Evolutionary conservation across 805 yeast species (phyloP), one percentile per base, ranked within the genome.

Genomic region (Nakazawaea ishiwadae): DNA sequence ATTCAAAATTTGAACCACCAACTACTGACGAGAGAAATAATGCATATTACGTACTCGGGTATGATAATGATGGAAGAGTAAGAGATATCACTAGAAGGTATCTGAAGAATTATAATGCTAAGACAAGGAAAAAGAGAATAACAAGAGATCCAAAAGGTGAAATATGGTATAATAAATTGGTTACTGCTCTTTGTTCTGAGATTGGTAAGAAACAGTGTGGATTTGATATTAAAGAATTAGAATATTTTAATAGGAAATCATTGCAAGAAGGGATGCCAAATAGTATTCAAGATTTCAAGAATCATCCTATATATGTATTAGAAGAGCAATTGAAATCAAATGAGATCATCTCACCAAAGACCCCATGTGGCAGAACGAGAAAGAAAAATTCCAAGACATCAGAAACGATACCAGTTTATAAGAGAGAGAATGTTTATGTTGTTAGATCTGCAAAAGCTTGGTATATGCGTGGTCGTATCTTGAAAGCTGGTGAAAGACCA

Each of bases 61-160:
- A 66, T 56, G 95, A 86, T 52, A 63, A 72, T 11, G 59, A 65
- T 31, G 81, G 82, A 3, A 76, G 78, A 5, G 81, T 80, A 0
- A 68, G 81, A 48, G 99, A 93, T 58, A 84, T 93, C 4, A 91
- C 99, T 0, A 60, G 96, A 49, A 60, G 98, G 17, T 93, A 93
- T 59, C 73, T 88, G 1, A 75, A 70, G 32, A 69, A 68, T 48
- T 87, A 65, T 56, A 85, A 86, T 54, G 79, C 95, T 8, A 84
- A 83, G 50, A 79, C 86, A 0, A 67, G 90, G 15, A 84, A 81
- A 54, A 83, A 81, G 51, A 59, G 96, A 24, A 74, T 91, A 4
- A 77, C 84, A 0, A 69, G 76, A 43, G 80, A 79, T 8, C 68
- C 68, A 0, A 72, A 68, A 5, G 80, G 80, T 7, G 66, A 63